phyloP scores from a whole-genome alignment of 1,139 yeast genomes.

The Geotrichum restrictum region DNA sequence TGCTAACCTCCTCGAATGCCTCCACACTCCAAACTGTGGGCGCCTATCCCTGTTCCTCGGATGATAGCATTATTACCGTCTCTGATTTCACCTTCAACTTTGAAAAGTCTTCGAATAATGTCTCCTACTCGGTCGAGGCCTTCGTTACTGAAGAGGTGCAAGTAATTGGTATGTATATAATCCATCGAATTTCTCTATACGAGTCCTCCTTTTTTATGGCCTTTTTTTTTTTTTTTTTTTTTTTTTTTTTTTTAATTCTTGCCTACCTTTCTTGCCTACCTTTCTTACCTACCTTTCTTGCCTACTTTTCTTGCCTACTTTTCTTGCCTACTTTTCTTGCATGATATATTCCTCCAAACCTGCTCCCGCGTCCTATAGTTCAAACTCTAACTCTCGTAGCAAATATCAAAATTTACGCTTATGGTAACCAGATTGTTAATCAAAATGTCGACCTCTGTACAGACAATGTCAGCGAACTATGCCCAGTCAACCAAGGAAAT shows the following conservation, averaged over 20 bases:
- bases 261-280: too few species aligned
- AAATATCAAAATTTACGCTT: slow-evolving; percentile 30
- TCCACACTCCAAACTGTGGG: slow-evolving; percentile 23
- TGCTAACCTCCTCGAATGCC: not conserved
- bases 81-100: slow-evolving; percentile 23
- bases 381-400: slow-evolving; percentile 20
- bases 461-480: slow-evolving; percentile 30
- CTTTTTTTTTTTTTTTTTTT: too few species aligned
- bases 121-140: slow-evolving; percentile 29
- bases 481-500: slow-evolving; percentile 33
- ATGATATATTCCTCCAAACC: not conserved
- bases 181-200: too few species aligned
- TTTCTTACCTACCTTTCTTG: too few species aligned
- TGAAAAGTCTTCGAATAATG: slow-evolving; percentile 25
- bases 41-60: slow-evolving; percentile 24
- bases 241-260: not conserved
- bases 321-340: too few species aligned
- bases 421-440: slow-evolving; percentile 31
- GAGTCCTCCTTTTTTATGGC: not conserved
- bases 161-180: slow-evolving; percentile 23
- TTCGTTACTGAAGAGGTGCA: slow-evolving; percentile 24
- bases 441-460: slow-evolving; percentile 33
- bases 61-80: slow-evolving; percentile 22
- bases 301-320: too few species aligned
- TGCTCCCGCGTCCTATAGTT: not conserved